These are phyloP conservation scores for Haematococcus lacustris DNA, from an alignment of 139 green algal genomes.

Conservation along the genomic window DNA sequence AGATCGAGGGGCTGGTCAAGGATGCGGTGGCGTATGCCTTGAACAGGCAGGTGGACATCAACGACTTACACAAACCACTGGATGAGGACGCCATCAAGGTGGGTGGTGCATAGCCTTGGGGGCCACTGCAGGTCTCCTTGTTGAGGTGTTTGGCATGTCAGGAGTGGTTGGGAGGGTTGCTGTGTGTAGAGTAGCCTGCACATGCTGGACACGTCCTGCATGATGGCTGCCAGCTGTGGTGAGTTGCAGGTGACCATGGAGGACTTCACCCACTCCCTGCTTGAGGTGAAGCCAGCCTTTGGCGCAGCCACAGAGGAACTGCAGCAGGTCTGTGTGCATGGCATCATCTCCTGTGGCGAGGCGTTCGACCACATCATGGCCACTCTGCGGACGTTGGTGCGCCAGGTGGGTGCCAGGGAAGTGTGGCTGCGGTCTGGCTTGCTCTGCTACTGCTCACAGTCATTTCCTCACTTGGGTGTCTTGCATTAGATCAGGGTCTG, in stretches of 20 bases:
- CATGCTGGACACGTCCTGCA: no score
- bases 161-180: no score
- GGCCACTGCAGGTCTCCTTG: no score
- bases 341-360: constrained; percentile 81
- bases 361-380: constrained; percentile 70
- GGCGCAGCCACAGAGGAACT: constrained; percentile 80
- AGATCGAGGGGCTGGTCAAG: constrained; percentile 97
- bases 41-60: constrained; percentile 86
- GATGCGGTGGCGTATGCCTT: constrained; percentile 86
- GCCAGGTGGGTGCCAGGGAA: constrained; percentile 25
- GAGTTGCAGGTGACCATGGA: constrained; percentile 64
- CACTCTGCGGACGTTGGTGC: constrained; percentile 39
- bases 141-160: no score
- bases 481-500: no score
- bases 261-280: constrained; percentile 85
- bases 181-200: no score
- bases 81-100: constrained; percentile 95
- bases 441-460: no score
- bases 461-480: no score
- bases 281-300: constrained; percentile 95
- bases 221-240: no score
- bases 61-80: constrained; percentile 80
- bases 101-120: no score
- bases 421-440: no score
- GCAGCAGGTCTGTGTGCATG: constrained; percentile 71